These are phyloP conservation scores for Hypoxylon sp. DNA, from an alignment of 2,329 filamentous ascomycete genomes.

Conservation along the genomic window DNA sequence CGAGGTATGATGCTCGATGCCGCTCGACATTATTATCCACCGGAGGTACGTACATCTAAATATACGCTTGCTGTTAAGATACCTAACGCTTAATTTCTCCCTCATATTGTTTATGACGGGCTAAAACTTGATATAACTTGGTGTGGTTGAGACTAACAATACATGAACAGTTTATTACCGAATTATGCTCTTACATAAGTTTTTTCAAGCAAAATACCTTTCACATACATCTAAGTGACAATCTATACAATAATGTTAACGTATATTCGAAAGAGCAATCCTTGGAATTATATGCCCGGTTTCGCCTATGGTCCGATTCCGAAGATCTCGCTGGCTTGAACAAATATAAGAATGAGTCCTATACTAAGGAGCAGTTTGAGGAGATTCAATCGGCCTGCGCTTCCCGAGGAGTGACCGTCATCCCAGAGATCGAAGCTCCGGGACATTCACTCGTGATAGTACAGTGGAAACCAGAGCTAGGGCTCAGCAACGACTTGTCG, in stretches of 20 bases:
- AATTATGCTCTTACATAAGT: conserved; percentile 72
- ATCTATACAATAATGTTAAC: conserved; percentile 65
- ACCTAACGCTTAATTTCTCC: not conserved
- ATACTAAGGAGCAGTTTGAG: conserved; percentile 66
- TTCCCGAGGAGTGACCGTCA: conserved; percentile 68
- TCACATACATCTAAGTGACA: conserved; percentile 72
- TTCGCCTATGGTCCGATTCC: conserved; percentile 67
- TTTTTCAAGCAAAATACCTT: conserved; percentile 74
- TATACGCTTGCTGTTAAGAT: not conserved
- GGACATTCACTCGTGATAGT: conserved; percentile 70
- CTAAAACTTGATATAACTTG: not conserved
- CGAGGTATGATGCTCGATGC: conserved; percentile 67
- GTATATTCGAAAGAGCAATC: conserved; percentile 65
- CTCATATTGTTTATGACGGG: not conserved
- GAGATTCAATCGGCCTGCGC: conserved; percentile 68
- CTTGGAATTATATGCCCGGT: conserved; percentile 68
- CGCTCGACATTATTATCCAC: conserved; percentile 70
- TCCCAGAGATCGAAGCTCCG: conserved; percentile 73
- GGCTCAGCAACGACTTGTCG: conserved; percentile 62
- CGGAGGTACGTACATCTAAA: conserved; percentile 51
- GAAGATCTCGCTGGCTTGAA: conserved; percentile 65
- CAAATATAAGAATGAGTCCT: conserved; percentile 68
- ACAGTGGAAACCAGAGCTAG: conserved; percentile 72
- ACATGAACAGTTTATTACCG: conserved; percentile 62
- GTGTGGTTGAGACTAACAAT: conserved; percentile 1